Base-by-base conservation (phyloP, 2,329 filamentous ascomycete genomes). In the Pseudogymnoascus sp. region DNA sequence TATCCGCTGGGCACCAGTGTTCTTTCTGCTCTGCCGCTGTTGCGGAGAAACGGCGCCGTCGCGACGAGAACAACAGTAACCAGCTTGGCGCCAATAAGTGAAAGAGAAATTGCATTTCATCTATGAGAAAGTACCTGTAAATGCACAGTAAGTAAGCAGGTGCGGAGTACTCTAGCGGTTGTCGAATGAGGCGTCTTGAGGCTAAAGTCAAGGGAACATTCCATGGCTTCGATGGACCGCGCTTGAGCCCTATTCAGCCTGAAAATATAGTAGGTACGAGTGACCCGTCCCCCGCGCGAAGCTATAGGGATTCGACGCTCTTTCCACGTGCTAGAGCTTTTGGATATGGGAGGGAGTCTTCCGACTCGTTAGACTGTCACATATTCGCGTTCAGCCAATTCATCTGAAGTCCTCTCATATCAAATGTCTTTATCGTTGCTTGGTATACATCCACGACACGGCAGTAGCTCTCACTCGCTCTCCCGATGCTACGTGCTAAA, bases 131-230 rank as follows among this genome's bases (percentile, higher is more conserved):
- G 25, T 33, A 33, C 43, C n/a, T 18, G 25, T 12, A 18, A n/a
- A 54, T 30, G 28, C 9, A 18, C 14, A 8, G 22, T n/a, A 47
- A 28, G 14, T 28, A 47, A n/a, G 12, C 14, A 16, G 43, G 43
- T 50, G 43, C 43, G 43, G 47, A 54, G 28, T 33, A 54, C 47
- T 1, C 14, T n/a, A 18, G 25, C 12, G 2, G 25, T 11, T 50
- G 25, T 50, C 47, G 28, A 54, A 54, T 35, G 28, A 33, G 28
- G 47, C 47, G 47, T 35, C n/a, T 54, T 54, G 47, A 54, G 47
- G 47, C 47, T 54, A 54, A 54, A 54, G 47, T 54, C 47, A n/a
- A 54, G 3, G 28, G 47, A 54, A 54, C 16, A 54, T 54, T 54
- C 47, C 47, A 54, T 54, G 28, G 47, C 47, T 54, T 54, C 47